These are phyloP conservation scores for Geranium brycei DNA, from an alignment of 345 rosid species.

Conservation along the genomic window DNA sequence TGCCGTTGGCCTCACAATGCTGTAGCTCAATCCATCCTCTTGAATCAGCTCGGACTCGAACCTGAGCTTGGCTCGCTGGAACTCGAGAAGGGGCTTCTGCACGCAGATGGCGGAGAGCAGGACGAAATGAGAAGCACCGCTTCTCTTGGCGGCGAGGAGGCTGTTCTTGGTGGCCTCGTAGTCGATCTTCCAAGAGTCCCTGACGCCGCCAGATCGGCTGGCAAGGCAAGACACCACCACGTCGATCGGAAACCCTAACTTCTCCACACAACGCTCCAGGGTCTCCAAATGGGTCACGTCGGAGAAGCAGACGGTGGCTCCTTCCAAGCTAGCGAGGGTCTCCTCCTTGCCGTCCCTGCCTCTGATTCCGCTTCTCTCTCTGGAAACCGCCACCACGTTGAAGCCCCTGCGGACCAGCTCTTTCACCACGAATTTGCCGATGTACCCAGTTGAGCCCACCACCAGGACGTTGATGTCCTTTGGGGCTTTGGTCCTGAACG, in stretches of 20 bases:
- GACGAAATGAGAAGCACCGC: constrained; percentile 71
- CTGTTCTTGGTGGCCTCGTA: constrained; percentile 83
- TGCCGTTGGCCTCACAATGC: constrained; percentile 91
- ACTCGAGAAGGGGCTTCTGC: constrained; percentile 76
- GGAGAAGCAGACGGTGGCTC: constrained; percentile 71
- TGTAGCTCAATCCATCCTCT: constrained; percentile 39
- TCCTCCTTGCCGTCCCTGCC: constrained; percentile 56
- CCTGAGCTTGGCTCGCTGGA: constrained; percentile 81
- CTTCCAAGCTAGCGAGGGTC: constrained; percentile 39
- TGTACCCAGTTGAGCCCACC: constrained; percentile 89
- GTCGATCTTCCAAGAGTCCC: constrained; percentile 91
- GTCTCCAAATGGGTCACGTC: constrained; percentile 53
- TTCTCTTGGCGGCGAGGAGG: constrained; percentile 63
- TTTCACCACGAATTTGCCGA: constrained; percentile 74
- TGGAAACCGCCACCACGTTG: constrained; percentile 68
- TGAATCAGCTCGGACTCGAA: constrained; percentile 68
- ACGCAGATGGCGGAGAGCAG: constrained; percentile 89
- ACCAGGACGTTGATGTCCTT: constrained; percentile 58
- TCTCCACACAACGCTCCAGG: constrained; percentile 38
- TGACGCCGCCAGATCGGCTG: constrained; percentile 72
- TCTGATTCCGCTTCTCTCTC: constrained; percentile 71
- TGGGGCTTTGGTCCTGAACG: constrained; percentile 47
- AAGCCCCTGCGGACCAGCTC: constrained; percentile 71
- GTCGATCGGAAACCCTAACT: constrained; percentile 39
- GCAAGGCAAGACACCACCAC: constrained; percentile 93